Evolutionary conservation across 805 yeast species (phyloP), one percentile per base, ranked within the genome.

Genomic region (Metschnikowia sp.): DNA sequence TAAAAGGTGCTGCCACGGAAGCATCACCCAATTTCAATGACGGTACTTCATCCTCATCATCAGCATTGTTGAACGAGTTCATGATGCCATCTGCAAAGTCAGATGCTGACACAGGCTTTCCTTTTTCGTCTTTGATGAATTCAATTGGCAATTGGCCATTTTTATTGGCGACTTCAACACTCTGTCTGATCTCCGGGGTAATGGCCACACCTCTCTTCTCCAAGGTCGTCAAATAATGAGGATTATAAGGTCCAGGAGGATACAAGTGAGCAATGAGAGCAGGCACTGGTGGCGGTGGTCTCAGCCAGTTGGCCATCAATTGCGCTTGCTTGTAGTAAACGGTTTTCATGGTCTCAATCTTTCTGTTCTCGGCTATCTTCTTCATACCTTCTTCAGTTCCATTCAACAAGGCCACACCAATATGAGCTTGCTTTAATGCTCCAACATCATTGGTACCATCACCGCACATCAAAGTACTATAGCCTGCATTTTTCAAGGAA

Each of bases 401-500:
- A 62, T 94, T 94, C 65, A 94, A 78, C 58, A 94, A 75, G n/a
- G 99, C 99, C 64, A 94, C 88, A 75, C 99, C 99, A 62, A 94
- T 86, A 63, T 94, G 96, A 2, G 99, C 98, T 74, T 94, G 98
- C 68, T 94, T 94, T 70, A 94, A 80, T 45, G 99, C 99, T 69
- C 99, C 99, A 42, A 94, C 99, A 75, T 94, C 99, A 64, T 94
- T 94, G n/a, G 99, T 94, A 70, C 99, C 99, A 71, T 94, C 99
- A 76, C 99, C 99, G 71, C 99, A 94, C 99, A 94, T 94, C 59
- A 94, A 78, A 22, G 98, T 94, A 62, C 82, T 86, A 70, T 92
- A 94, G 26, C 97, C 97, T 65, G 88, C 78, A 52, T 82, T 84
- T 67, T 92, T 94, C 65, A 88, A 79, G 34, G 90, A 79, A 52